A percentile compares a stretch with the other conserved stretches of the same genome.
Conservation (phyloP, 83 land plant genomes). For the Picea abies region DNA sequence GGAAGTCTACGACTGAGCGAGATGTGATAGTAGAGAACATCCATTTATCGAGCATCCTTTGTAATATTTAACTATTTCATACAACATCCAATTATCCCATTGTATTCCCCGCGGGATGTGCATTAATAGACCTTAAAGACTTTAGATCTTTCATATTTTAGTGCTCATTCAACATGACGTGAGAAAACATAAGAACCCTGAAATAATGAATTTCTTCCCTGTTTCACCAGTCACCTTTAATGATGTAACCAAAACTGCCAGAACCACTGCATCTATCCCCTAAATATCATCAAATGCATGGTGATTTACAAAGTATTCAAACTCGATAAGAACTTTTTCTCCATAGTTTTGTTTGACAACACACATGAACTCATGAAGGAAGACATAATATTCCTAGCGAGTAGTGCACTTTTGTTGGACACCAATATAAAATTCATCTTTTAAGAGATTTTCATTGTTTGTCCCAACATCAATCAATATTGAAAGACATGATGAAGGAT, state of each 20-base stretch:
- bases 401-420: slow-evolving; percentile 34
- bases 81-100: no score
- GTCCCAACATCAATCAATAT: slow-evolving; percentile 93
- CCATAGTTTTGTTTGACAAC: slow-evolving; percentile 51
- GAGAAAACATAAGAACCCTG: no score
- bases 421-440: slow-evolving; percentile 56
- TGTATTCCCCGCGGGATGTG: no score
- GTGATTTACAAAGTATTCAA: slow-evolving; percentile 40
- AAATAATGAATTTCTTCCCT: no score
- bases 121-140: no score
- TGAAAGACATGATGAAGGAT: slow-evolving; percentile 82
- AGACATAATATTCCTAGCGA: slow-evolving; percentile 46
- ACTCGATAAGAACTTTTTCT: slow-evolving; percentile 46
- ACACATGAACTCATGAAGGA: slow-evolving; percentile 46
- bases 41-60: no score
- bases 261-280: slow-evolving; percentile 81
- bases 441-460: slow-evolving; percentile 74
- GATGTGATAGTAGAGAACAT: no score
- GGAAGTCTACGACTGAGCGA: no score
- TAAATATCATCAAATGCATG: slow-evolving; percentile 34
- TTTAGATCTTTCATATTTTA: no score
- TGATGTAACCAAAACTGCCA: slow-evolving; percentile 69
- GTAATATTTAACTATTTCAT: no score
- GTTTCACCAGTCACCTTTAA: slow-evolving; percentile 57
- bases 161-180: no score